These are phyloP conservation scores for barrel medic (Medicago truncatula) DNA, from an alignment of 306 rosid genomes.

Conservation along the genomic window DNA sequence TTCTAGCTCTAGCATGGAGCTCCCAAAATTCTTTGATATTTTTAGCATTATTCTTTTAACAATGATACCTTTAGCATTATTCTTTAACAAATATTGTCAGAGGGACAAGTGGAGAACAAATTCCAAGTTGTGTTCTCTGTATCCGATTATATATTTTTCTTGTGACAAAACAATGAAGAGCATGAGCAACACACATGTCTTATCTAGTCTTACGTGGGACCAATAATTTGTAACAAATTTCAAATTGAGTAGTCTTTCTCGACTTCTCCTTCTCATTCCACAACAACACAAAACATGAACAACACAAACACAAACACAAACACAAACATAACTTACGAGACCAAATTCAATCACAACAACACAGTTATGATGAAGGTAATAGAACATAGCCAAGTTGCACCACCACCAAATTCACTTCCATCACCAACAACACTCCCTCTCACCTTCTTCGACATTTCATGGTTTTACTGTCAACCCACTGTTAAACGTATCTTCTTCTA, in stretches of 20 bases:
- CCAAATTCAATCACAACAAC: no score
- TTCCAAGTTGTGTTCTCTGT: no score
- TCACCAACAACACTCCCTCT: constrained; percentile 42
- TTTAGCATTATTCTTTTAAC: no score
- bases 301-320: constrained; percentile 15
- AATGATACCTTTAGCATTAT: no score
- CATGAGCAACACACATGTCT: no score
- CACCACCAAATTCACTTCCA: constrained; percentile 35
- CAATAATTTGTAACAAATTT: not conserved
- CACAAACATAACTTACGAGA: constrained; percentile 10
- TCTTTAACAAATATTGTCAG: no score
- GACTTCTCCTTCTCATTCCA: not conserved
- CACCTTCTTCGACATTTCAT: constrained; percentile 47
- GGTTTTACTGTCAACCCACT: not conserved
- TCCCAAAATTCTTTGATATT: no score
- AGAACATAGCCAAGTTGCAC: constrained; percentile 34
- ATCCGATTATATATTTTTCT: no score
- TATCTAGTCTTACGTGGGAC: not conserved
- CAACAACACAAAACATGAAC: not conserved
- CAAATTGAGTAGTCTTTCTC: not conserved
- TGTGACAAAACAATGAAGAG: no score
- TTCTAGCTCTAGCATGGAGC: no score
- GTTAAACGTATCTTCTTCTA: constrained; percentile 50
- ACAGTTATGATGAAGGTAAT: constrained; percentile 10
- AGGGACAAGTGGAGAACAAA: no score